Base-by-base conservation (phyloP, 768 basidiomycete genomes). In the Gloeopeniophorella convolvens region DNA sequence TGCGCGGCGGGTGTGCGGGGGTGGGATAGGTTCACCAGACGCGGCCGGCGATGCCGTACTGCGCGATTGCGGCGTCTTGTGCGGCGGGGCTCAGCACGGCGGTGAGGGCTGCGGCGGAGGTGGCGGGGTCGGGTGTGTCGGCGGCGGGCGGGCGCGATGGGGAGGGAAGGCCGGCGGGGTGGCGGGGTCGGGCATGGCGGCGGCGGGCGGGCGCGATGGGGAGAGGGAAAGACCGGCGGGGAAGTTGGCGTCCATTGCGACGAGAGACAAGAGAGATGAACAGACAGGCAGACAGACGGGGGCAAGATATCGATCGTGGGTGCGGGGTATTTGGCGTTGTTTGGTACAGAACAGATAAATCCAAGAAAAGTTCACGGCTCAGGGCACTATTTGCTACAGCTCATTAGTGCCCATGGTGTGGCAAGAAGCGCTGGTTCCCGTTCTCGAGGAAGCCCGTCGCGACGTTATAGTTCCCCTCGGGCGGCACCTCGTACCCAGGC, bases 31-130 rank as follows among this genome's bases (percentile, higher is more conserved):
- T 26, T 58, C 62, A 87, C 90, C 89, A 92, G 40, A 93, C 80
- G 65, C 86, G 73, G 27, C 89, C 87, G 7, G 89, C 90, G 48
- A 93, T 92, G 4, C 89, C 89, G 62, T 85, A 90, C 57, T 69
- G 70, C 13, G 71, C 66, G 46, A 92, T 92, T 5, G 84, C 79
- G 13, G 71, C 64, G 49, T 68, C 68, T 63, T 86, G 85, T 37
- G 66, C 68, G 40, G 56, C 58, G 18, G 55, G 51, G 23, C 66
- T 63, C 30, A 75, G 71, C 0, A 43, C 50, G 32, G 30, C 7
- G n/a, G 27, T 13, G 3, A 20, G 41, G 20, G 9, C 34, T 23
- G 30, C 41, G 3, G 10, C 31, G 13, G 11, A 11, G 21, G 27
- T 3, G 33, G 30, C 36, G 16, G 26, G 26, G 18, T 30, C 26